Conservation (phyloP, 2,329 filamentous ascomycete genomes). For the Hymenoscyphus fructigenus region DNA sequence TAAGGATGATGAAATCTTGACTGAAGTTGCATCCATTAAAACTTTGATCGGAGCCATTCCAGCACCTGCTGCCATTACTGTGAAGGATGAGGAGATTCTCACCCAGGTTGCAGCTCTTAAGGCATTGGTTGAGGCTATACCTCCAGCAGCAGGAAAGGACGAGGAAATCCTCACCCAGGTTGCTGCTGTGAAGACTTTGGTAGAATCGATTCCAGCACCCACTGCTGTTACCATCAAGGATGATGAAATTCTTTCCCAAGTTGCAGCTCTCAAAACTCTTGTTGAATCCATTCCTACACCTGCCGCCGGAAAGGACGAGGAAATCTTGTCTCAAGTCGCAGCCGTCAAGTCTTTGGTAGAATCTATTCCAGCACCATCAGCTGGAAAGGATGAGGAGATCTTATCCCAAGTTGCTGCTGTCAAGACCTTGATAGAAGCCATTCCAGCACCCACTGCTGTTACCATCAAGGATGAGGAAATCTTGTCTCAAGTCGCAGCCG, state of each 20-base stretch:
- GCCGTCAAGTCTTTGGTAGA: slow-evolving; percentile 14
- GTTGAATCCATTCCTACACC: slow-evolving; percentile 8
- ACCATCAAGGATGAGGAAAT: slow-evolving; percentile 16
- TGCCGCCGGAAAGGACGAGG: slow-evolving; percentile 12
- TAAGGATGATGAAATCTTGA: slow-evolving; percentile 17
- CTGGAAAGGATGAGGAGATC: slow-evolving; percentile 8
- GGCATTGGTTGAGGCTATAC: slow-evolving; percentile 18
- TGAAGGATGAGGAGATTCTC: slow-evolving; percentile 14
- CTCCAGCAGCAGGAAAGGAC: slow-evolving; percentile 17
- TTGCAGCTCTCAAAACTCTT: slow-evolving; percentile 8
- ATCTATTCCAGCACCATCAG: not conserved
- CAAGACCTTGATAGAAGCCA: slow-evolving; percentile 9
- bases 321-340: slow-evolving; percentile 13
- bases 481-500: slow-evolving; percentile 9
- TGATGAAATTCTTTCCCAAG: slow-evolving; percentile 10
- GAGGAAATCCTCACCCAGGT: slow-evolving; percentile 9
- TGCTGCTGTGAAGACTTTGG: slow-evolving; percentile 9
- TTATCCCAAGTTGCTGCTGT: not conserved
- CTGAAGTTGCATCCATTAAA: slow-evolving; percentile 13
- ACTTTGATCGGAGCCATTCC: slow-evolving; percentile 11
- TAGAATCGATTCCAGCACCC: not conserved
- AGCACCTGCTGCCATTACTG: slow-evolving; percentile 8
- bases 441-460: slow-evolving; percentile 9
- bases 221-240: slow-evolving; percentile 11
- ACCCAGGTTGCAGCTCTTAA: slow-evolving; percentile 14